Evolutionary conservation across 768 basidiomycete species (phyloP), one percentile per base, ranked within the genome.

Genomic region (Jaapia argillacea): DNA sequence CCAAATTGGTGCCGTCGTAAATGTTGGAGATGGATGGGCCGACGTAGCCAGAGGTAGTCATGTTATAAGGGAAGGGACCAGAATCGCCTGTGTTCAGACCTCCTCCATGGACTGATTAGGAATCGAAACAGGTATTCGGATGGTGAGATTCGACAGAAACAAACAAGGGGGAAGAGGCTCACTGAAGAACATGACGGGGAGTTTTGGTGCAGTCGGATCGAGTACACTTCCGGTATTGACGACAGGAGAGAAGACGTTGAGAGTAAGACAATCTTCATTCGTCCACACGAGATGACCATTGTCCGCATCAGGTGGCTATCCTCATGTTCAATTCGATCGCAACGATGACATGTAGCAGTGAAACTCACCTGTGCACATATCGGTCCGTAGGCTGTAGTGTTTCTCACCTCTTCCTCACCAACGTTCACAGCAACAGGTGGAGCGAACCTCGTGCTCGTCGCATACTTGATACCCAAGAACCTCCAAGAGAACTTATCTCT

Each of bases 1-100:
- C 51, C 26, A 54, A 38, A 42, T 56, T 54, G 35, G 54, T 51
- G 6, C 55, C 52, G 37, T 55, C 52, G n/a, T 47, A 54, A 3
- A 55, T 22, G 23, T 55, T 54, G 4, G 54, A 25, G 20, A 37
- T 43, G 3, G 55, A 54, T 25, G 35, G 44, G 31, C 55, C 48
- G 26, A 49, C 48, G 24, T 49, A 57, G 20, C 50, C 55, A 39
- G 25, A 7, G 4, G 43, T 54, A 1, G 53, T 57, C 53, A 43
- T 48, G 33, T 50, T 56, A 45, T 44, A 54, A 1, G 41, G 47
- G 33, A 56, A 54, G 7, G 52, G 52, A 0, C 54, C 49, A 28
- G 39, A 48, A 35, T 48, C 28, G 13, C 52, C 54, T 16, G 42
- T 42, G 13, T 33, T 54, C 4, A 54, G 36, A 40, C 46, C 51